phyloP scores from a whole-genome alignment of 2,329 filamentous ascomycete genomes.

The Claviceps pazoutovae region DNA sequence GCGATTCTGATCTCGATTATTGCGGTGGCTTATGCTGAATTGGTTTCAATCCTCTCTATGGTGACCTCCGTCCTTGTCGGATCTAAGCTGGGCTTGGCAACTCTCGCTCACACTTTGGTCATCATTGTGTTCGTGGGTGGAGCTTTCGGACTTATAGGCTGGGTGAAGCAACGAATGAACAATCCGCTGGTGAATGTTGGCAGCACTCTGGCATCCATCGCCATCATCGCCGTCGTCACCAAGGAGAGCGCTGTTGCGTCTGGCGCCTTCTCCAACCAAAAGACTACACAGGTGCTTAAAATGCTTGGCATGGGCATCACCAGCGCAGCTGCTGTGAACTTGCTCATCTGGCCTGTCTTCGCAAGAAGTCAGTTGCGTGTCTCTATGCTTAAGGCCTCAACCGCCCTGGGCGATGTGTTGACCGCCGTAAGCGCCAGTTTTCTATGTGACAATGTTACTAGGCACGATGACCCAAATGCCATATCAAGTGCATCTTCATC shows the following conservation, averaged over 20 bases:
- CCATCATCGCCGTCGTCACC: slow-evolving; percentile 71
- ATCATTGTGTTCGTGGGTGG: slow-evolving; percentile 68
- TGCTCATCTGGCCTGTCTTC: slow-evolving; percentile 61
- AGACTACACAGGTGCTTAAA: slow-evolving; percentile 41
- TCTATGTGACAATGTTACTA: slow-evolving; percentile 41
- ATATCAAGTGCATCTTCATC: slow-evolving; percentile 27
- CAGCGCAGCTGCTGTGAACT: slow-evolving; percentile 54
- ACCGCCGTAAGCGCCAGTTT: slow-evolving; percentile 67
- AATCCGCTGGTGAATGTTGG: slow-evolving; percentile 67
- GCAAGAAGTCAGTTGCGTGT: slow-evolving; percentile 56
- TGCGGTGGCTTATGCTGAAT: slow-evolving; percentile 52
- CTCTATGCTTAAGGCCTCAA: slow-evolving; percentile 58
- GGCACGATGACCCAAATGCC: slow-evolving; percentile 3
- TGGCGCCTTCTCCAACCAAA: slow-evolving; percentile 58
- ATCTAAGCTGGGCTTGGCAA: slow-evolving; percentile 46
- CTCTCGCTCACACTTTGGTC: slow-evolving; percentile 61
- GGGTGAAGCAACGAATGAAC: slow-evolving; percentile 63
- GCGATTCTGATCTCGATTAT: slow-evolving; percentile 59
- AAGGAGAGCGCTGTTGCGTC: slow-evolving; percentile 74
- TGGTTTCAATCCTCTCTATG: slow-evolving; percentile 71
- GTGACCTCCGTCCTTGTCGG: slow-evolving; percentile 63
- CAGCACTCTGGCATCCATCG: slow-evolving; percentile 68
- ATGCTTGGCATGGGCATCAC: slow-evolving; percentile 65
- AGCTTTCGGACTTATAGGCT: slow-evolving; percentile 69
- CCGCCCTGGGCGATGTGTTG: slow-evolving; percentile 63